Percentiles rank a stretch among this genome's conserved stretches.
Conservation (phyloP, 2,329 filamentous ascomycete species). For the Sporothrix humicola region DNA sequence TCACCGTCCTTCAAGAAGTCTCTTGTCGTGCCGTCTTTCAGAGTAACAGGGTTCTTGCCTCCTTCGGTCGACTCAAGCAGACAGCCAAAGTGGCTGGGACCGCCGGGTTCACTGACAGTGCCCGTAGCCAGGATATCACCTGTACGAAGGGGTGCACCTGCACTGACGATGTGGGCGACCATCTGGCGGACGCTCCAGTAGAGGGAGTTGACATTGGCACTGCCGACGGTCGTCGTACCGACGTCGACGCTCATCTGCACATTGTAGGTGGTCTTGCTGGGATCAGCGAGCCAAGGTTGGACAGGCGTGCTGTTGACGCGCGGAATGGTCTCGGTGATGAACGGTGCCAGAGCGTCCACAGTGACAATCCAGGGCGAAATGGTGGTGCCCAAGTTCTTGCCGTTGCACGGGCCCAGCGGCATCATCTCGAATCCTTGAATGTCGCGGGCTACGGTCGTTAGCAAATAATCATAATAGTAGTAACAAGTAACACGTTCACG, state of each 20-base stretch:
- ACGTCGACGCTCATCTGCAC: conserved; percentile 40
- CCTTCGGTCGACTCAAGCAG: conserved; percentile 54
- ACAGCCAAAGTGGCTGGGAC: conserved; percentile 47
- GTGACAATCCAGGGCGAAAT: conserved; percentile 82
- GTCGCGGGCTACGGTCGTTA: conserved; percentile 62
- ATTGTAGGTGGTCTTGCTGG: conserved; percentile 57
- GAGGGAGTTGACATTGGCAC: conserved; percentile 48
- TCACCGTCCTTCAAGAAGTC: conserved; percentile 56
- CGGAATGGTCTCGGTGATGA: background rate
- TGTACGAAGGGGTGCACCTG: conserved; percentile 72
- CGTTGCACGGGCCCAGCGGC: conserved; percentile 80
- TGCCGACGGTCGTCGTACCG: background rate
- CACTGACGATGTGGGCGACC: conserved; percentile 73
- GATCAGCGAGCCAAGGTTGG: conserved; percentile 42
- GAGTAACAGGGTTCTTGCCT: conserved; percentile 50
- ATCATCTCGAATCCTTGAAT: conserved; percentile 86
- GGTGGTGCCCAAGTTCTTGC: conserved; percentile 81
- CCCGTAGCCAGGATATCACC: conserved; percentile 80
- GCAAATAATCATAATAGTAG: background rate
- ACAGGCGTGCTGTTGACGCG: background rate
- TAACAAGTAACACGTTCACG: background rate
- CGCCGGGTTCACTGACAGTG: conserved; percentile 65
- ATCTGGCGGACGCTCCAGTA: conserved; percentile 82
- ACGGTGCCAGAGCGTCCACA: conserved; percentile 72
- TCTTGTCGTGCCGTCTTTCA: conserved; percentile 49